Evolutionary conservation across 352 stramenopile species (phyloP), one percentile per base, ranked within the genome.

Genomic region (Phytophthora constricta): DNA sequence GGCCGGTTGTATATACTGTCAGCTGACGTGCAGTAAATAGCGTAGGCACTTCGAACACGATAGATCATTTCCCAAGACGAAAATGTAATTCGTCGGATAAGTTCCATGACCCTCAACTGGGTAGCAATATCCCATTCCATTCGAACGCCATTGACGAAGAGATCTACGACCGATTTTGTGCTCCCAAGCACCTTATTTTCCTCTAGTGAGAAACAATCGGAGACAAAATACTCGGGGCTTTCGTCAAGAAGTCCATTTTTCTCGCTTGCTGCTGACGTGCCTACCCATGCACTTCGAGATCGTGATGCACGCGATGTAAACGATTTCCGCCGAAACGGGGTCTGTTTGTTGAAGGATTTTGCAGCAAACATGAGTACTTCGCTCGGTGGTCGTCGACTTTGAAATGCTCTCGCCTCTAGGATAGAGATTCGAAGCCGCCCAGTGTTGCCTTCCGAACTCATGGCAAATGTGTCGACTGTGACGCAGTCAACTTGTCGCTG

Each of bases 31-130:
- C 84, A 91, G 46, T 82, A 47, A 22, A 62, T 41, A 13, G 76
- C 85, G 52, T 93, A 93, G 10, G 77, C 49, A 45, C 76, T 78
- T 33, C 85, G 84, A 54, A 84, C 73, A 2, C 67, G 65, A 69
- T 91, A 95, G 9, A 95, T 79, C 87, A 95, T 92, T 46, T 93
- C 79, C 83, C 87, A 95, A 3, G 69, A 63, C 2, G 87, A 81
- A 55, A 80, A 89, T 0, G 86, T 93, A 25, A 93, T 86, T 53
- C 71, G 62, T 49, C 86, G 72, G 20, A 93, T 72, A 16, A 93
- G 65, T 22, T 92, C 84, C 26, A 79, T 82, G 4, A 92, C 57
- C 5, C 87, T 74, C n/a, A 92, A 56, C 50, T 93, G 85, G 0
- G 67, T 77, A 31, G 71, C 22, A 23, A 92, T 70, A 43, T 79